Percentiles rank a stretch among this genome's conserved stretches.
Evolutionary conservation across 352 stramenopile species (phyloP).

Genomic region (Peronospora farinosa): DNA sequence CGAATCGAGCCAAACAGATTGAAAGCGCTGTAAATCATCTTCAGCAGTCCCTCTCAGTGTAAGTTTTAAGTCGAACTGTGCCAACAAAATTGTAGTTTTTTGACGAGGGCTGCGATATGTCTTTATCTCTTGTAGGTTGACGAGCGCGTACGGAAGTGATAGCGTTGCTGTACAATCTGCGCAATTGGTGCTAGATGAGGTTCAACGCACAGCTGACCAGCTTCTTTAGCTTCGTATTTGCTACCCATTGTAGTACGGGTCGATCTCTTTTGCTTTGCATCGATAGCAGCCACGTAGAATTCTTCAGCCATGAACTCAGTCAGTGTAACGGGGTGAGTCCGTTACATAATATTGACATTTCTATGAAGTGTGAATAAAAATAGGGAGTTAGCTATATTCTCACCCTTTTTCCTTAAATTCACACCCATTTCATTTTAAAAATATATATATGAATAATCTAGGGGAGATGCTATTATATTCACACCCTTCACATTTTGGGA

Average conservation of each 20-base stretch:
- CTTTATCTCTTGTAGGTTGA: slow-evolving; percentile 12
- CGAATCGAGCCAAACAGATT: slow-evolving; percentile 7
- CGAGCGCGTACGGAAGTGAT: slow-evolving; percentile 24
- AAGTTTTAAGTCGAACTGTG: slow-evolving; percentile 6
- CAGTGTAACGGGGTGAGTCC: too few species aligned
- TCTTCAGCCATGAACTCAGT: too few species aligned
- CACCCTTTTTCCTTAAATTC: too few species aligned
- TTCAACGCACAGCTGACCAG: slow-evolving; percentile 12
- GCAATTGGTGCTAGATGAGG: slow-evolving; percentile 25
- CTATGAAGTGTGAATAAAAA: too few species aligned
- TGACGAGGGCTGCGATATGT: slow-evolving; percentile 1
- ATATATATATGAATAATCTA: too few species aligned
- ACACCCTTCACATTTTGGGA: too few species aligned
- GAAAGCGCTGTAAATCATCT: slow-evolving; percentile 27
- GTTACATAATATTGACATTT: too few species aligned
- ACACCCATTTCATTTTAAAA: too few species aligned
- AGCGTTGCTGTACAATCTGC: slow-evolving; percentile 18
- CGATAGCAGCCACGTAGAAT: too few species aligned
- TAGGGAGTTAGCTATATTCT: too few species aligned
- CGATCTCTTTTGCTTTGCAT: slow-evolving; percentile 46
- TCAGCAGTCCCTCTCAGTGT: slow-evolving; percentile 34
- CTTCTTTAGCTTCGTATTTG: background rate
- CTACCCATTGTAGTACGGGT: slow-evolving; percentile 70
- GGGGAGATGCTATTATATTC: too few species aligned
- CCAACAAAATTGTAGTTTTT: background rate